Evolutionary conservation across 306 rosid genomes (phyloP).

Genomic region (Fragaria ananassa): DNA sequence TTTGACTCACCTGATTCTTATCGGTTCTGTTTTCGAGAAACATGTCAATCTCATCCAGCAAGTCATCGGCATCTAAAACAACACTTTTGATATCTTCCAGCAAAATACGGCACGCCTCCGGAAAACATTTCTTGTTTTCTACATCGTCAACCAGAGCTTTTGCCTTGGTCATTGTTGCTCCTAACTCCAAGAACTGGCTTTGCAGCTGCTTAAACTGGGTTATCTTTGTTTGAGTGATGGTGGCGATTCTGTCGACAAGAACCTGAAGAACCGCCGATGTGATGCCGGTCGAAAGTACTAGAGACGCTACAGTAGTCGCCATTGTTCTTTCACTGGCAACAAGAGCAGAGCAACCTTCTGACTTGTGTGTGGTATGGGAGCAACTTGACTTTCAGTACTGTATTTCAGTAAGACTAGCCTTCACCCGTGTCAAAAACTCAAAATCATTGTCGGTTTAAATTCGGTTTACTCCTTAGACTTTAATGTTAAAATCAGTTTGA

Average conservation of each 20-base stretch:
- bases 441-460: too few relatives aligned
- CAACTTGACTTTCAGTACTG: too few relatives aligned
- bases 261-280: conserved; percentile 8
- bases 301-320: not conserved
- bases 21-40: not conserved
- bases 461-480: too few relatives aligned
- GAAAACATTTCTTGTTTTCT: not conserved
- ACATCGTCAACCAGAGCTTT: conserved; percentile 5
- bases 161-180: not conserved
- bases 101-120: not conserved
- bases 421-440: too few relatives aligned
- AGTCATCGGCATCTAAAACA: conserved; percentile 16
- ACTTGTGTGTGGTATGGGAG: too few relatives aligned
- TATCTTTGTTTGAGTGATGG: not conserved
- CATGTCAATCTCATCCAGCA: conserved; percentile 7
- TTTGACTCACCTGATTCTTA: not conserved
- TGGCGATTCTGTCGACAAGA: conserved; percentile 6
- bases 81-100: conserved; percentile 2
- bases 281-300: conserved; percentile 5
- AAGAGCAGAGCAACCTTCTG: too few relatives aligned
- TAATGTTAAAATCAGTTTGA: too few relatives aligned
- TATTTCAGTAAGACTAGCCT: too few relatives aligned
- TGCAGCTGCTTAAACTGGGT: not conserved
- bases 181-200: not conserved
- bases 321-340: too few relatives aligned